Evolutionary conservation across 345 rosid genomes (phyloP).

Genomic region (Eucalyptus regnans): DNA sequence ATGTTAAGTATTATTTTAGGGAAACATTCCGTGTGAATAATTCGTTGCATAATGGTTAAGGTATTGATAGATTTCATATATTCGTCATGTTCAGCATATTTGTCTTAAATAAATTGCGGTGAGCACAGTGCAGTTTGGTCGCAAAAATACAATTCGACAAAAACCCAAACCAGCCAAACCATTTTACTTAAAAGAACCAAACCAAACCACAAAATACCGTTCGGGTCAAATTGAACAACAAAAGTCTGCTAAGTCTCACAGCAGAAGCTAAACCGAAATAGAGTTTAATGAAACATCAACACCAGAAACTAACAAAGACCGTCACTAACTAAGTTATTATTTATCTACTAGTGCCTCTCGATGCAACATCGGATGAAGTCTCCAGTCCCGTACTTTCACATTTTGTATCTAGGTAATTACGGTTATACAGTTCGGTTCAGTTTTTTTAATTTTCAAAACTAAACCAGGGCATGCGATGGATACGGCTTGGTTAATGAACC

Average conservation of each 20-base stretch:
- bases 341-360: background rate
- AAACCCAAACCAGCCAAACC: background rate
- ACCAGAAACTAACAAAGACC: background rate
- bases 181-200: background rate
- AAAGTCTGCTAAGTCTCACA: background rate
- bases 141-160: background rate
- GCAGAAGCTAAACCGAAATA: background rate
- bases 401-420: background rate
- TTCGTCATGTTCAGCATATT: background rate
- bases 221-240: background rate
- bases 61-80: background rate
- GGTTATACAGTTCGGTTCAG: background rate
- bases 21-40: background rate
- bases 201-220: background rate
- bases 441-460: background rate
- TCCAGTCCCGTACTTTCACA: background rate
- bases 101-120: background rate
- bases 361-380: background rate
- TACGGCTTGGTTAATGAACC: background rate
- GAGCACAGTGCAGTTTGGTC: background rate
- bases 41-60: background rate
- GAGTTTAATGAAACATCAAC: background rate
- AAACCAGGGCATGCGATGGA: background rate
- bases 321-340: background rate
- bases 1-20: background rate